phyloP scores from a whole-genome alignment of 805 yeast species.

The Ogataea ganodermae region DNA sequence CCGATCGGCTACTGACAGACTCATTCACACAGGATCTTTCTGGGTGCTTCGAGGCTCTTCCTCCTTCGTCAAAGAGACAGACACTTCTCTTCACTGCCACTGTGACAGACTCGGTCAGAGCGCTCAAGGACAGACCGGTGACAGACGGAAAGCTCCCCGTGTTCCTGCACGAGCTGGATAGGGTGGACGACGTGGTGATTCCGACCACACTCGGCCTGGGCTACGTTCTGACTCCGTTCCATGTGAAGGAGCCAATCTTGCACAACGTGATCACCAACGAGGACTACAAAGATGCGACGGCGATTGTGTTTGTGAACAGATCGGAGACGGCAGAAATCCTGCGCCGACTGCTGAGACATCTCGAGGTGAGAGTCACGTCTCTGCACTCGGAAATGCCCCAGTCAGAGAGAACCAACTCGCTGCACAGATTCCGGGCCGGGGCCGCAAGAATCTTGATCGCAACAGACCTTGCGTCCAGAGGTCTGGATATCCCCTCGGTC shows the following conservation, averaged over 20 bases:
- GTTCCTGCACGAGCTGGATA: slow-evolving; percentile 74
- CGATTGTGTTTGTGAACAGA: slow-evolving; percentile 87
- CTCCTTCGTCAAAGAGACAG: slow-evolving; percentile 73
- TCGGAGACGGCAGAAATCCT: slow-evolving; percentile 88
- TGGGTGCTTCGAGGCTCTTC: slow-evolving; percentile 70
- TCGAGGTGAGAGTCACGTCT: slow-evolving; percentile 83
- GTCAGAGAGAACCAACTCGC: slow-evolving; percentile 82
- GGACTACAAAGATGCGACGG: slow-evolving; percentile 64
- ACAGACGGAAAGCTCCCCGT: slow-evolving; percentile 58
- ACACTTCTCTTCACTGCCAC: slow-evolving; percentile 94
- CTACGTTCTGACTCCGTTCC: slow-evolving; percentile 79
- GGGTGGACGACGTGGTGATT: slow-evolving; percentile 72
- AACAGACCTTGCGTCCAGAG: slow-evolving; percentile 93
- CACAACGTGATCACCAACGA: slow-evolving; percentile 65
- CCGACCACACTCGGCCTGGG: slow-evolving; percentile 69
- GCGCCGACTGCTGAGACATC: slow-evolving; percentile 68
- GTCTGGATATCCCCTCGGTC: slow-evolving; percentile 80
- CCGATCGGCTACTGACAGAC: slow-evolving; percentile 84
- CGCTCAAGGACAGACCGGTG: slow-evolving; percentile 64
- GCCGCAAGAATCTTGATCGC: slow-evolving; percentile 93
- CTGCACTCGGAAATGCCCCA: slow-evolving; percentile 96
- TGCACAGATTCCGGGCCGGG: slow-evolving; percentile 90
- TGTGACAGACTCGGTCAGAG: slow-evolving; percentile 86
- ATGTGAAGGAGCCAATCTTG: slow-evolving; percentile 87
- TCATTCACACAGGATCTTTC: slow-evolving; percentile 81